Evolutionary conservation across 345 rosid genomes (phyloP), one percentile per base, ranked within the genome.

Genomic region (Atalantia buxifolia): DNA sequence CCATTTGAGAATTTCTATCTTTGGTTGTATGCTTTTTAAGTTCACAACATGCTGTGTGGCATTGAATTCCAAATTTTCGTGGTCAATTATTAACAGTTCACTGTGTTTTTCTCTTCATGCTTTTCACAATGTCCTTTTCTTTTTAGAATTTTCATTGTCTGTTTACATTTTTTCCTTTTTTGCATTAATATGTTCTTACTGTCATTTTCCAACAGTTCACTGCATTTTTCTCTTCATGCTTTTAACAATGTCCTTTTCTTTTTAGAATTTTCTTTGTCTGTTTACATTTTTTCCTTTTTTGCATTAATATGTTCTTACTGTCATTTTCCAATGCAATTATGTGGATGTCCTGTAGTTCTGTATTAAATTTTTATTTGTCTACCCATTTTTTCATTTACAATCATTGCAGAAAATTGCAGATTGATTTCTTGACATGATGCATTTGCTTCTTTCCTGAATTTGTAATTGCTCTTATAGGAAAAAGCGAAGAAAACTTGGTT

Each of bases 401-500:
- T 42, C 55, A 59, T 25, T 65, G 30, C 9, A 14, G 53, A 25
- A 60, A 42, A 19, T 56, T 69, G 31, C 27, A 48, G 27, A 61
- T 53, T 69, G 7, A 25, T 38, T 66, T 67, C 33, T 35, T 10
- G 60, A 40, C 21, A 31, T 70, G 36, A 6, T 76, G 55, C 45
- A 30, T 30, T 27, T 69, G 56, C n/a, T 70, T 40, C 67, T 24
- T 57, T 78, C 24, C 21, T 35, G 62, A 77, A 76, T 63, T 76
- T 19, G 12, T 70, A 67, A 76, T 80, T 30, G 78, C 16, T 73
- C 63, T 63, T 78, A 25, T 72, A 92, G 99, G 98, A 92, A 75
- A 94, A 83, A 86, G 95, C 93, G 35, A 85, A 88, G 62, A 90
- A 89, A 88, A 90, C 85, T 76, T 92, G 99, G 98, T 84, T 92